Evolutionary conservation across 768 basidiomycete genomes (phyloP), one percentile per base, ranked within the genome.

Genomic region (Gymnopilus junonius): DNA sequence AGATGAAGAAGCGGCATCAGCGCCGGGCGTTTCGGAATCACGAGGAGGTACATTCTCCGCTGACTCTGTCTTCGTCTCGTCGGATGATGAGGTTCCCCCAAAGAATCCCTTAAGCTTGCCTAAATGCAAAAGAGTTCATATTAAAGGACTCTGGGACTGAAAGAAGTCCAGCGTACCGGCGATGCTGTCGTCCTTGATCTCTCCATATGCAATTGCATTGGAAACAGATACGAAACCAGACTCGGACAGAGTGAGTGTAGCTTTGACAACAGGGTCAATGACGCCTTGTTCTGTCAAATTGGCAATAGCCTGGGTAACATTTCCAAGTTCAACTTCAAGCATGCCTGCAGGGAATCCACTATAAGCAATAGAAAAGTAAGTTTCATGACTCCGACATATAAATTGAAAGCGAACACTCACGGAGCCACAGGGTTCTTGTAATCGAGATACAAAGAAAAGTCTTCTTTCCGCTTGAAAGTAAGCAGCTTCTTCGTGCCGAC

Each of bases 31-130:
- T 25, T 74, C 80, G 40, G 75, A 72, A 35, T 77, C 76, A 23
- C 83, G 79, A 62, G 83, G 83, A 29, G 82, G 82, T 2, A 74
- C 67, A 59, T 82, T 80, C 48, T 82, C 80, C 27, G 77, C 74
- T 5, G 82, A 69, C 42, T 80, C 76, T 3, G 79, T 77, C 12
- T 74, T 73, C 35, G 77, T 74, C 32, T 81, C 81, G 3, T 78
- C 73, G 45, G 73, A 63, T 6, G 83, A 80, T 3, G 80, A 80
- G 55, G 85, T 83, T 46, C 81, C 86, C 31, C 91, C 91, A 70
- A 98, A 97, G 63, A 99, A 76, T 42, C 88, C 89, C 79, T 96
- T 97, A 62, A 99, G 77, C 77, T 92, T 95, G 61, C 92, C 94
- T 87, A 68, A 8, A 42, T 15, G 27, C 54, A 42, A 55, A 27